Conservation (phyloP, 345 rosid genomes). For the Boechera retrofracta region DNA sequence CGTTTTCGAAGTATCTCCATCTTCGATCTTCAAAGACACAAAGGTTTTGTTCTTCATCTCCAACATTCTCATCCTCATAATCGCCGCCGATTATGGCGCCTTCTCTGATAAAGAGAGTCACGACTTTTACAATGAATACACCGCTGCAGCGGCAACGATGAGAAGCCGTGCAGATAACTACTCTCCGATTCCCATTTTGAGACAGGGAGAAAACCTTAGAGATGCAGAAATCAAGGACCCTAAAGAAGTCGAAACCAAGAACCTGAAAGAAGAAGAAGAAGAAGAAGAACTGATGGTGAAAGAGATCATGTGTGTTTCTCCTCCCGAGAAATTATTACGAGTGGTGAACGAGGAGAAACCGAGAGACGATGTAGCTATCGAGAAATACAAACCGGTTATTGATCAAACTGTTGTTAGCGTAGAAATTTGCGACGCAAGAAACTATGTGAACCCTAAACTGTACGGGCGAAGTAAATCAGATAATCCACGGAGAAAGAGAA, state of each 20-base stretch:
- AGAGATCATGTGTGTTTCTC: conserved; percentile 3
- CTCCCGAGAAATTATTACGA: conserved; percentile 32
- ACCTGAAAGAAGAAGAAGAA: conserved; percentile 5
- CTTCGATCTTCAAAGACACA: conserved; percentile 52
- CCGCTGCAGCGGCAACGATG: neutral
- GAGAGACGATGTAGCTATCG: conserved; percentile 24
- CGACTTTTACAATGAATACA: conserved; percentile 46
- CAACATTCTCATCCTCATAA: conserved; percentile 67
- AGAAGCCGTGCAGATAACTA: conserved; percentile 23
- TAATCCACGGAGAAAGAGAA: conserved; percentile 18
- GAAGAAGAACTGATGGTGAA: conserved; percentile 3
- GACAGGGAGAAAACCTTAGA: conserved; percentile 23
- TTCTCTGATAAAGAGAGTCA: conserved; percentile 48
- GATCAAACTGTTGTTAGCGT: neutral
- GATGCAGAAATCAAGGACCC: conserved; percentile 5
- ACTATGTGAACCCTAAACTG: conserved; percentile 14
- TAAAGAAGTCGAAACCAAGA: conserved; percentile 8
- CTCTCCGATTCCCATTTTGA: conserved; percentile 13
- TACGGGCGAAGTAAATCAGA: conserved; percentile 54
- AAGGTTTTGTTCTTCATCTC: conserved; percentile 72
- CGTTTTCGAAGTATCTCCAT: conserved; percentile 60
- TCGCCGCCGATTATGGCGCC: conserved; percentile 63
- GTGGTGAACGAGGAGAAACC: conserved; percentile 36
- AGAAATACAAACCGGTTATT: conserved; percentile 9
- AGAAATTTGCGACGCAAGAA: conserved; percentile 29